A percentile compares a stretch with the other conserved stretches of the same genome.
These are phyloP conservation scores for Zoysia matrella DNA, from an alignment of 202 grass and related monocot genomes.

Conservation along the genomic window DNA sequence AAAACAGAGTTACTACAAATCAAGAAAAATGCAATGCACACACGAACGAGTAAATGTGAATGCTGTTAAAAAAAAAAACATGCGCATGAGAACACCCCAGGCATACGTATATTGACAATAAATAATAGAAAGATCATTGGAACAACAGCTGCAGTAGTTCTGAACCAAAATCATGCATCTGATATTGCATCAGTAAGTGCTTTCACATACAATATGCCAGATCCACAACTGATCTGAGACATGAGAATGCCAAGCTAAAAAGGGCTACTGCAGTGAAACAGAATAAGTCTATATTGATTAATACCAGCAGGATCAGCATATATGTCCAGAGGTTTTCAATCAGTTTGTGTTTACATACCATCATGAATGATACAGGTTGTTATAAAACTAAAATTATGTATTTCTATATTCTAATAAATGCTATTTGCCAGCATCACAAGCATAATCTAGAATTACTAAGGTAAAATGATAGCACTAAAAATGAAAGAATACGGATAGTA, in stretches of 20 bases:
- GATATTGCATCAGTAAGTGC: constrained; percentile 7
- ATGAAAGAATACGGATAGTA: constrained; percentile 13
- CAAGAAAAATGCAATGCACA: constrained; percentile 23
- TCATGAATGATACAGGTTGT: background rate
- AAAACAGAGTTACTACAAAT: constrained; percentile 10
- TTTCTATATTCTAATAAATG: background rate
- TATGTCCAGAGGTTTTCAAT: constrained; percentile 5
- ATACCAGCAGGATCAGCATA: background rate
- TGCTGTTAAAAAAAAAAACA: background rate
- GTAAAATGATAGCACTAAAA: background rate
- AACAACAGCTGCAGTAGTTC: constrained; percentile 20
- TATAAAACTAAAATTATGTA: background rate
- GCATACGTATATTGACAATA: background rate
- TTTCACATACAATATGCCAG: background rate
- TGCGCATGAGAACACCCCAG: background rate
- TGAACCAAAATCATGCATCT: constrained; percentile 25
- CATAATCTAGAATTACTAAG: constrained; percentile 2
- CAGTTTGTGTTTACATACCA: background rate
- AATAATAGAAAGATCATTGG: constrained; percentile 24
- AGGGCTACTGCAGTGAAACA: background rate
- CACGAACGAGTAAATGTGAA: background rate
- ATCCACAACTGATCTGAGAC: constrained; percentile 20
- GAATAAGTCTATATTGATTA: background rate
- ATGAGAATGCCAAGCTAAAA: background rate
- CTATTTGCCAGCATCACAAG: background rate